These are phyloP conservation scores for Smittium mucronatum DNA, from an alignment of 371 early-diverging fungal genomes.

Conservation along the genomic window DNA sequence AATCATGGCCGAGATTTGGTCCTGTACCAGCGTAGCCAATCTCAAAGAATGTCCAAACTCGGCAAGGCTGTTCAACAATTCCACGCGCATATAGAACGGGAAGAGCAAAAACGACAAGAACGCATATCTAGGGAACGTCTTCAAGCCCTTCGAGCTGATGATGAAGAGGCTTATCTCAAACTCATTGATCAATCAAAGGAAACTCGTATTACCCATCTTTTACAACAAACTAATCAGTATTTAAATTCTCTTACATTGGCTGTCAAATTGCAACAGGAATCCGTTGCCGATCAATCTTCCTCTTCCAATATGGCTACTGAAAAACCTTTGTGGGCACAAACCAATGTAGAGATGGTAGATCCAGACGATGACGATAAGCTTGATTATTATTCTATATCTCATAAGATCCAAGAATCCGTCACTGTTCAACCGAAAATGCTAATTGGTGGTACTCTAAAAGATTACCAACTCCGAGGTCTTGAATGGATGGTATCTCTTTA, in stretches of 20 bases:
- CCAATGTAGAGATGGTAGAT: constrained; percentile 38
- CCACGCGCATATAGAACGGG: constrained; percentile 71
- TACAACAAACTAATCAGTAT: constrained; percentile 78
- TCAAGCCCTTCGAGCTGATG: constrained; percentile 76
- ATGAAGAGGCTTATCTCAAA: constrained; percentile 89
- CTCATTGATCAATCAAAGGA: constrained; percentile 88
- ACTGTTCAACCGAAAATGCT: constrained; percentile 60
- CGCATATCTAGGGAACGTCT: constrained; percentile 82
- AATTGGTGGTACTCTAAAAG: constrained; percentile 80
- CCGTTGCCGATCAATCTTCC: constrained; percentile 25
- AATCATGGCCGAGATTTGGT: constrained; percentile 62
- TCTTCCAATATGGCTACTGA: not conserved
- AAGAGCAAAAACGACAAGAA: constrained; percentile 74
- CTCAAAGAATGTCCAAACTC: constrained; percentile 49
- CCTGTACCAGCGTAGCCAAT: constrained; percentile 53
- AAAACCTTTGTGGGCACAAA: constrained; percentile 21
- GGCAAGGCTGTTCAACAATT: constrained; percentile 61
- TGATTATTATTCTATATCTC: constrained; percentile 48
- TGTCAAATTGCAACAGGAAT: constrained; percentile 38
- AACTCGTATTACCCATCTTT: constrained; percentile 74
- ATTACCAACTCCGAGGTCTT: constrained; percentile 95
- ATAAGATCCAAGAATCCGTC: constrained; percentile 65
- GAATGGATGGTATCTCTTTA: constrained; percentile 99
- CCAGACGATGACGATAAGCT: constrained; percentile 28
- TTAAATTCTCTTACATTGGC: constrained; percentile 47